phyloP scores from a whole-genome alignment of 139 green algal species.

The Coelastrella sp. region DNA sequence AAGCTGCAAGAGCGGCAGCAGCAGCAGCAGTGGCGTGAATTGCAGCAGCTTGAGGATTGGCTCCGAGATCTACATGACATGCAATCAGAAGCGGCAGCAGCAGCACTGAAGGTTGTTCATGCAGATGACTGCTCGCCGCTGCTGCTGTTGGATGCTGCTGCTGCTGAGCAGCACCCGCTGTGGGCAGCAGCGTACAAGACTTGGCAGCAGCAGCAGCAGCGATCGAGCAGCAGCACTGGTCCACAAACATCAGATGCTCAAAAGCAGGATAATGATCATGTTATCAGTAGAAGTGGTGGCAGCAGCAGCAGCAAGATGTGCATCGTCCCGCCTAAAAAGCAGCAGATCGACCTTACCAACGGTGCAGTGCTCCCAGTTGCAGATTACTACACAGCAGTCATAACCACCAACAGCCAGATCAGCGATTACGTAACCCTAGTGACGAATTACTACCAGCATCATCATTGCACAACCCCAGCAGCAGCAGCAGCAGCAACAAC shows the following conservation, averaged over 20 bases:
- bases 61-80: neutral
- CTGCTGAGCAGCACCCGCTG: neutral
- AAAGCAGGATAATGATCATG: neutral
- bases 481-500: conserved; percentile 8
- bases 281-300: neutral
- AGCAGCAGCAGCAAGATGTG: conserved; percentile 7
- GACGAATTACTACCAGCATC: neutral
- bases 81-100: neutral
- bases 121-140: neutral
- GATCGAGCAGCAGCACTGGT: neutral
- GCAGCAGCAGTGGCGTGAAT: neutral
- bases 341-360: no score
- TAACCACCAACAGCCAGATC: neutral
- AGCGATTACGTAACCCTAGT: neutral
- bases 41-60: neutral
- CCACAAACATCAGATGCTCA: neutral
- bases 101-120: neutral
- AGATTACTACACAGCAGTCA: neutral
- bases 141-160: neutral
- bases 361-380: neutral
- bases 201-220: conserved; percentile 30
- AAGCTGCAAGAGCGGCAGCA: neutral
- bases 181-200: neutral
- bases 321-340: no score
- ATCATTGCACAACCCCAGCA: neutral